Base-by-base conservation (phyloP, 306 rosid genomes). In the Rosa lucieae region DNA sequence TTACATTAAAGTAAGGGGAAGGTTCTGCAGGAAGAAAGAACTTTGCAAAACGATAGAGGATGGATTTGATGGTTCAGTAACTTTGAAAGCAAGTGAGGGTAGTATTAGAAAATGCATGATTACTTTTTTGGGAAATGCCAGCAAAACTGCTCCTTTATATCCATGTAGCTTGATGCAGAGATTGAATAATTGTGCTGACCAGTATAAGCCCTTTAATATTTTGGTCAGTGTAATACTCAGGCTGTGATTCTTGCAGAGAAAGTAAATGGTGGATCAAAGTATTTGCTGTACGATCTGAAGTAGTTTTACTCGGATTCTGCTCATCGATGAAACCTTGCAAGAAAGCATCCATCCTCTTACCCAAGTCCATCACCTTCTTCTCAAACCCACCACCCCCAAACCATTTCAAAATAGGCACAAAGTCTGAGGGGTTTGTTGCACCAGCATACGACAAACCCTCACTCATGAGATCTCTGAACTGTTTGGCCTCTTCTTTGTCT, bases 321-420 rank as follows among this genome's bases (percentile, higher is more conserved):
- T 92, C 89, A 10, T 92, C 94, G 6, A 92, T 80, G 29, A 92
- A 78, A 5, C 91, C 89, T 85, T 92, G 94, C 15, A 88, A 82
- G 14, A 88, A 58, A 17, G 53, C 67, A 39, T 79, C 74, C 12
- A 42, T 66, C 32, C 42, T 77, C 76, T 80, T 55, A 8, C 21
- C 66, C 32, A 65, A 32, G n/a, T 47, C 29, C 5, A 48, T 66
- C 7, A 73, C 26, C 66, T 37, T 66, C 75, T 13, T 79, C 55
- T 79, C 81, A 32, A 1, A 55, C 39, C 63, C 52, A 4, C 40
- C 46, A 26, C 9, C 85, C 9, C 81, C 85, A 58, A 89, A 37
- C 89, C 79, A 89, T 56, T 82, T 77, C 42, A 84, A 35, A 35
- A 88, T 0, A 40, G 94, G 92, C 66, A 88, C 71, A 55, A 82